These are phyloP conservation scores for Phytopythium delawarense DNA, from an alignment of 352 stramenopile species.

Conservation along the genomic window DNA sequence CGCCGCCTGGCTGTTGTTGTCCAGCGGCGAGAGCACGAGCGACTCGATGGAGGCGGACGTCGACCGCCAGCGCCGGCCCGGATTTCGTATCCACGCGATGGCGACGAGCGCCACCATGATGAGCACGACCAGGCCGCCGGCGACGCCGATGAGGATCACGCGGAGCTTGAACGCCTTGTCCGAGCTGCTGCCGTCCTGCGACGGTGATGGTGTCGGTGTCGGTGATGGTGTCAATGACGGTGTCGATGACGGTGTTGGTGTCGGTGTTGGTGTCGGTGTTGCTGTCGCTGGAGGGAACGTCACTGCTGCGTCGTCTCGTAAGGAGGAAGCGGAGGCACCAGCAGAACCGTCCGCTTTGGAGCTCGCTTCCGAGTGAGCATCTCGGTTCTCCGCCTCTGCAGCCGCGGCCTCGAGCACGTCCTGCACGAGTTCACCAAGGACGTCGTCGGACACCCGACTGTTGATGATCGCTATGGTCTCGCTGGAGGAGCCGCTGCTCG, in stretches of 20 bases:
- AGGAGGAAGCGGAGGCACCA: not conserved
- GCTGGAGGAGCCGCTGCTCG: not conserved
- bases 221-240: not conserved
- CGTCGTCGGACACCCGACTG: not conserved
- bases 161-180: slow-evolving; percentile 2
- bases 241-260: not conserved
- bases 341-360: too few species aligned
- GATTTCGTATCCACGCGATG: slow-evolving; percentile 1
- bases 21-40: slow-evolving; percentile 3
- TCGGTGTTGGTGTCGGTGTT: not conserved
- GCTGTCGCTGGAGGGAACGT: not conserved
- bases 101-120: not conserved
- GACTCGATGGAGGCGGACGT: slow-evolving; percentile 4
- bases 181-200: not conserved
- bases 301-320: not conserved
- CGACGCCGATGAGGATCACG: slow-evolving; percentile 5
- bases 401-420: not conserved
- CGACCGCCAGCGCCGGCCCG: not conserved
- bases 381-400: not conserved
- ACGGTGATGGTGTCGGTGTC: not conserved
- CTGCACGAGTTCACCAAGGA: not conserved
- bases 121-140: not conserved
- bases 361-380: not conserved
- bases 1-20: not conserved
- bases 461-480: slow-evolving; percentile 2